Percentiles rank a stretch among this genome's conserved stretches.
phyloP scores from a whole-genome alignment of 2,329 filamentous ascomycete genomes.

The Penicillium sclerotiorum region DNA sequence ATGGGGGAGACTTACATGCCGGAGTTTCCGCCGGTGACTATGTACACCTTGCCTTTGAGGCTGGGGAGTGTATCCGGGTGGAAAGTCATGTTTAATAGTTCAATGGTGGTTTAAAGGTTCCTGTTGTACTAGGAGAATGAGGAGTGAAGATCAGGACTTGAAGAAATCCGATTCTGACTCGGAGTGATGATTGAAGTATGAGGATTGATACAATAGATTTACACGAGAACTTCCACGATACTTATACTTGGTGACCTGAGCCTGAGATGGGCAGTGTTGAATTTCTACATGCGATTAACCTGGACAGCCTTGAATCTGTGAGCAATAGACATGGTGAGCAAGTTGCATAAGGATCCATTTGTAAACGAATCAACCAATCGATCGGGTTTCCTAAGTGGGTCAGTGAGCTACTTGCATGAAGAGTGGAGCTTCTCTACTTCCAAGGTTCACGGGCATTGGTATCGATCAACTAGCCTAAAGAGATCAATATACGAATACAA shows the following conservation, averaged over 20 bases:
- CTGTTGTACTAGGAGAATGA: no score
- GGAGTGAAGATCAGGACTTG: no score
- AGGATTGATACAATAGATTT: no score
- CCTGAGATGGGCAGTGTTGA: no score
- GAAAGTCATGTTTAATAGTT: conserved; percentile 37
- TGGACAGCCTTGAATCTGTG: neutral
- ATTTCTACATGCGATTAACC: no score
- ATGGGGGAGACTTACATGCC: conserved; percentile 43
- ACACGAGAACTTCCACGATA: neutral
- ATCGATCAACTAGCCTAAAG: no score
- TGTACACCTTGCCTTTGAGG: conserved; percentile 47
- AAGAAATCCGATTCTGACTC: no score
- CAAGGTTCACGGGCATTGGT: neutral
- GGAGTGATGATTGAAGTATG: neutral
- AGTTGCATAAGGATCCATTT: neutral
- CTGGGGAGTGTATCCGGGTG: conserved; percentile 47
- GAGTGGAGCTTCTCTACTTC: neutral
- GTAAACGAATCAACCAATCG: neutral
- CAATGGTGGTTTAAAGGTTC: neutral
- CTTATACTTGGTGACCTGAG: no score
- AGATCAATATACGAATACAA: no score
- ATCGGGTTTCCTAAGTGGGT: neutral
- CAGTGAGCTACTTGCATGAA: neutral
- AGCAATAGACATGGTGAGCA: neutral
- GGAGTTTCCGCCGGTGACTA: conserved; percentile 51